These are phyloP conservation scores for Gamsiella multidivaricata DNA, from an alignment of 192 early-diverging fungal species.

Conservation along the genomic window DNA sequence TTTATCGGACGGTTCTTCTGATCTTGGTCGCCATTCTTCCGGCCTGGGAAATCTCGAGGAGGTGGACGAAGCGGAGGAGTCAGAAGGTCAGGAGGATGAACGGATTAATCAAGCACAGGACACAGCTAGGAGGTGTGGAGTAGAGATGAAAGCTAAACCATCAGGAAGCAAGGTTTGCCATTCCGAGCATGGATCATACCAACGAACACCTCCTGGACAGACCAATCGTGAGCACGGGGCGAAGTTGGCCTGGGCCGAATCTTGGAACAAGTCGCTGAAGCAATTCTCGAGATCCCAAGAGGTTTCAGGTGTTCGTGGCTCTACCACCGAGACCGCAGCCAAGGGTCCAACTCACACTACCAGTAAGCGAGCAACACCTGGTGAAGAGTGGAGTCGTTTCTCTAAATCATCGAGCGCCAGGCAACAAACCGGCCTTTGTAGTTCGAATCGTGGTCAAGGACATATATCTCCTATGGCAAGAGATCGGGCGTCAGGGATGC, in stretches of 20 bases:
- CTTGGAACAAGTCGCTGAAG: constrained; percentile 19
- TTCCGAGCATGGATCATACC: background rate
- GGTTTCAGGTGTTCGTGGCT: background rate
- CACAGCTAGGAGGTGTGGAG: constrained; percentile 1
- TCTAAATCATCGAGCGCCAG: too few species aligned
- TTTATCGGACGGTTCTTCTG: background rate
- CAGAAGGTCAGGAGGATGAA: background rate
- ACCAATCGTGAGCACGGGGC: background rate
- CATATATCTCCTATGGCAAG: background rate
- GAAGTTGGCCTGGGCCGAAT: constrained; percentile 12
- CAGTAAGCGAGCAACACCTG: background rate
- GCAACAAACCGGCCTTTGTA: too few species aligned
- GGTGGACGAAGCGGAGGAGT: background rate
- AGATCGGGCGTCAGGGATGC: background rate
- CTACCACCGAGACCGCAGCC: constrained; percentile 12
- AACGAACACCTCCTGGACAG: background rate
- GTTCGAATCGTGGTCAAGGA: background rate
- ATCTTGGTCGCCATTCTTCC: background rate
- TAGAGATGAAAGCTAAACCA: background rate
- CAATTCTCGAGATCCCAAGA: constrained; percentile 24
- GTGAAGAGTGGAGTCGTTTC: too few species aligned
- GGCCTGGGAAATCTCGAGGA: constrained; percentile 4
- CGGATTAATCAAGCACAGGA: background rate
- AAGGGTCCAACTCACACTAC: background rate
- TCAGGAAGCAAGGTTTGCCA: background rate